Percentiles rank a stretch among this genome's conserved stretches.
phyloP scores from a whole-genome alignment of 139 green algal species.

The Coelastrella sp. region DNA sequence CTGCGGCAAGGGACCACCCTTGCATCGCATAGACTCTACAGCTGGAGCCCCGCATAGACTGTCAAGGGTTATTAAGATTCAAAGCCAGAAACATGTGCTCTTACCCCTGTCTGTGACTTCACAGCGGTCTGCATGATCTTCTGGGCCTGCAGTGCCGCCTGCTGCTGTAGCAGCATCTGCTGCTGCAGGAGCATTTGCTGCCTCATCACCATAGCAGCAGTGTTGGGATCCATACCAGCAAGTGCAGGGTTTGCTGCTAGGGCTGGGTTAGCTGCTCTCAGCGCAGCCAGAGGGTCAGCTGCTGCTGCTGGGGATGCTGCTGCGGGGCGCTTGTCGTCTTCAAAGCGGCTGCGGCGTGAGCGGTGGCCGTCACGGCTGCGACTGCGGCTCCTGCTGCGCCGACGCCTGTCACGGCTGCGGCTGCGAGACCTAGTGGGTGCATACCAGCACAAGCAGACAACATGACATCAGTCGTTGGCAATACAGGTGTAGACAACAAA shows the following conservation, averaged over 20 bases:
- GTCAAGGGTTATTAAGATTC: too few species aligned
- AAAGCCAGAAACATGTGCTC: background rate
- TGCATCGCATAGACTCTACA: too few species aligned
- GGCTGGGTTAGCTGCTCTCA: constrained; percentile 29
- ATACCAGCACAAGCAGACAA: too few species aligned
- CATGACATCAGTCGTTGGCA: too few species aligned
- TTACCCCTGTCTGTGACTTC: constrained; percentile 1
- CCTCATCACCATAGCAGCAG: constrained; percentile 1
- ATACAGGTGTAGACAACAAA: too few species aligned
- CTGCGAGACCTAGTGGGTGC: constrained; percentile 4
- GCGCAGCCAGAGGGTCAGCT: constrained; percentile 13
- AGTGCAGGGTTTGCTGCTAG: constrained; percentile 30
- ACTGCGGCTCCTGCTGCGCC: constrained; percentile 18
- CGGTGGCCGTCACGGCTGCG: constrained; percentile 11
- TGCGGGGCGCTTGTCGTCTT: background rate
- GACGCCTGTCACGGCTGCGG: constrained; percentile 10
- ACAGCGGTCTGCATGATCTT: constrained; percentile 31
- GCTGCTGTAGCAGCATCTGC: constrained; percentile 45
- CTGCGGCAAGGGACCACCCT: too few species aligned
- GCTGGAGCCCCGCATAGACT: too few species aligned
- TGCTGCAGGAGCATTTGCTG: constrained; percentile 43
- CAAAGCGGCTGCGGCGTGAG: constrained; percentile 7
- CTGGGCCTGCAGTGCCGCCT: constrained; percentile 42
- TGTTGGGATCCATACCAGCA: constrained; percentile 7
- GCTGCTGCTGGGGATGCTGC: constrained; percentile 7